Percentiles rank a stretch among this genome's conserved stretches.
phyloP scores from a whole-genome alignment of 768 basidiomycete species.

The Omphalotus guepiniiformis region DNA sequence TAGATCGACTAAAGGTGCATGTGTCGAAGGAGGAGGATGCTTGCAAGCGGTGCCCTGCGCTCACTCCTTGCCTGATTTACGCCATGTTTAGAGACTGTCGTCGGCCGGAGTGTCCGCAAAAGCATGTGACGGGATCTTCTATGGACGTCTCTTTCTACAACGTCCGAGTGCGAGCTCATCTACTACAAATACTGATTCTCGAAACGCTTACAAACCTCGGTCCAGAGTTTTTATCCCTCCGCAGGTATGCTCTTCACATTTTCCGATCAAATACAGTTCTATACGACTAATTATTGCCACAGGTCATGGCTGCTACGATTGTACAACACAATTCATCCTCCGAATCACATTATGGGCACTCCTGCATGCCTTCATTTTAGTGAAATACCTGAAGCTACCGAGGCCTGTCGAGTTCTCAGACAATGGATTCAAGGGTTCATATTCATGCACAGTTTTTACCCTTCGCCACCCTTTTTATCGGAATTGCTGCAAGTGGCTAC shows the following conservation, averaged over 20 bases:
- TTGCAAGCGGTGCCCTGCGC: conserved; percentile 25
- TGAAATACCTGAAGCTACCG: conserved; percentile 35
- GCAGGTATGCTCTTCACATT: no score
- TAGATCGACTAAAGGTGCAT: conserved; percentile 19
- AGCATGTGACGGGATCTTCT: conserved; percentile 25
- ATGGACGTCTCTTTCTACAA: conserved; percentile 33
- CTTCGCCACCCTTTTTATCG: conserved; percentile 32
- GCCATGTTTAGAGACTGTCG: conserved; percentile 29
- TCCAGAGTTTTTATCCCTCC: no score
- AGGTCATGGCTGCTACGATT: conserved; percentile 45
- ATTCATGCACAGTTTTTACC: conserved; percentile 26
- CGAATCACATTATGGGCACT: conserved; percentile 43
- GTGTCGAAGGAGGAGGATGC: conserved; percentile 26
- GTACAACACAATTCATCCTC: conserved; percentile 47
- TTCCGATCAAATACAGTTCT: no score
- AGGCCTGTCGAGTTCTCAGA: conserved; percentile 32
- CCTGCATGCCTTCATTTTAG: conserved; percentile 27
- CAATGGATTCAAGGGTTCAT: conserved; percentile 43
- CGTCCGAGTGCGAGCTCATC: conserved; percentile 35
- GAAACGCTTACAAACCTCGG: conserved; percentile 17
- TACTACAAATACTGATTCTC: conserved; percentile 48
- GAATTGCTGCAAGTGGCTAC: conserved; percentile 30
- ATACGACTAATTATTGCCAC: neutral
- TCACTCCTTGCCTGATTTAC: conserved; percentile 37
- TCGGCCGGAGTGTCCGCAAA: conserved; percentile 26